Evolutionary conservation across 1,139 yeast genomes (phyloP), one percentile per base, ranked within the genome.

Genomic region (Pneumocystis canis): DNA sequence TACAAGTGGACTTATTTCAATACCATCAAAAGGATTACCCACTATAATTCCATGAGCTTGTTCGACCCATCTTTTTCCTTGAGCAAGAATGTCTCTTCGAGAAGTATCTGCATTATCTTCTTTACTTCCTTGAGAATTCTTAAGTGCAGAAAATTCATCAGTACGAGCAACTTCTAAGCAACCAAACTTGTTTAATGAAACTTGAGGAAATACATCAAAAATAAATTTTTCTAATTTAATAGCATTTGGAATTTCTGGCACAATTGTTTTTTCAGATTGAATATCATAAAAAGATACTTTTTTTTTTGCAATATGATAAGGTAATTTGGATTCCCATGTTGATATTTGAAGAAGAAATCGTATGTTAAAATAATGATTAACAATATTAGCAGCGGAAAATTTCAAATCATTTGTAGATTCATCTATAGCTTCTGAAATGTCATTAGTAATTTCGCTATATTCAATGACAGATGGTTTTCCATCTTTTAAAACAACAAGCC

Each of bases 141-240:
- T 94, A 73, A 94, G 81, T 2, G 98, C 98, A 28, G 96, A 85
- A 71, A 94, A 94, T 73, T 94, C 98, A 64, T 84, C 84, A 3
- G 76, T 68, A 73, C 99, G 82, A 58, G 83, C 86, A 35, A 94
- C 98, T 75, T 94, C 98, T 67, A 94, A 79, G 72, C 95, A 88
- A 0, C 96, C 98, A 73, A 94, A 94, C 69, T 82, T 82, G n/a
- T 74, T 72, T 68, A 89, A 73, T 31, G 82, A 81, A 59, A 94
- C 84, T 53, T 84, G 81, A 61, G 94, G 90, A 76, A 92, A 94
- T 57, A 94, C 95, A 73, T 94, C 99, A 77, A 94, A 94, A 64
- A 94, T 95, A 71, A 94, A 94, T 73, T 92, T 98, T 74, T 94
- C 99, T 70, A 94, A 79, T 74, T 94, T 94, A 71, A 90, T 84